Evolutionary conservation across 1,284 basidiomycete genomes (phyloP).

Genomic region (Schizophyllum commune): DNA sequence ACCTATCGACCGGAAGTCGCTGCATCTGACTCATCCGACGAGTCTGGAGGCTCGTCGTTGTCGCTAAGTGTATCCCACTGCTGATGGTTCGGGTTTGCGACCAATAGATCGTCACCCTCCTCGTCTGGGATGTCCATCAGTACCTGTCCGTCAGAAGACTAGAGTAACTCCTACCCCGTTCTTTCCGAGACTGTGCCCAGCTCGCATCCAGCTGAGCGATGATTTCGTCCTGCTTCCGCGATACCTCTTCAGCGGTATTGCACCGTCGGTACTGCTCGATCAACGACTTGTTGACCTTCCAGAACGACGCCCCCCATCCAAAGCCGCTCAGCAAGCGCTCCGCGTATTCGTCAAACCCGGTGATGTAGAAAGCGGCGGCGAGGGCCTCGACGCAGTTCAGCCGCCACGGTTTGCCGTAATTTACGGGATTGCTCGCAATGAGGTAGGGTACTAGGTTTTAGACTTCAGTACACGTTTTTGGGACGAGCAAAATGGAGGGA

Average conservation of each 20-base stretch:
- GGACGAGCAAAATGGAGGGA: slow-evolving; percentile 13
- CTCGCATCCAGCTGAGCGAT: slow-evolving; percentile 67
- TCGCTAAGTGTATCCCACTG: slow-evolving; percentile 11
- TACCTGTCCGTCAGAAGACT: background rate
- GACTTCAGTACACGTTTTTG: background rate
- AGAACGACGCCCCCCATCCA: slow-evolving; percentile 85
- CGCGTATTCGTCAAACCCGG: slow-evolving; percentile 76
- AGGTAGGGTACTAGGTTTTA: slow-evolving; percentile 77
- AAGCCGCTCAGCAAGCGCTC: slow-evolving; percentile 73
- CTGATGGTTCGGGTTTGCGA: slow-evolving; percentile 35
- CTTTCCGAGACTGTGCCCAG: slow-evolving; percentile 49
- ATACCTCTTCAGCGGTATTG: slow-evolving; percentile 54
- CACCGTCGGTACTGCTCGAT: slow-evolving; percentile 73
- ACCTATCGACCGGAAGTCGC: background rate
- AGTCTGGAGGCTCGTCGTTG: slow-evolving; percentile 12
- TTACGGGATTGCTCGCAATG: slow-evolving; percentile 88
- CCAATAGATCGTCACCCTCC: slow-evolving; percentile 28
- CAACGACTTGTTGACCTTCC: slow-evolving; percentile 75
- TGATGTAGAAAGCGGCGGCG: slow-evolving; percentile 89
- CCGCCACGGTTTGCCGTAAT: slow-evolving; percentile 92
- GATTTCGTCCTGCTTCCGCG: slow-evolving; percentile 62
- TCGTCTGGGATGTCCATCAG: slow-evolving; percentile 14
- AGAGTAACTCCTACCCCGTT: slow-evolving; percentile 28
- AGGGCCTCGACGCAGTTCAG: slow-evolving; percentile 91
- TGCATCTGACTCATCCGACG: slow-evolving; percentile 6